A percentile compares a stretch with the other conserved stretches of the same genome.
phyloP scores from a whole-genome alignment of 2,329 filamentous ascomycete species.

The Lasiodiplodia hormozganensis region DNA sequence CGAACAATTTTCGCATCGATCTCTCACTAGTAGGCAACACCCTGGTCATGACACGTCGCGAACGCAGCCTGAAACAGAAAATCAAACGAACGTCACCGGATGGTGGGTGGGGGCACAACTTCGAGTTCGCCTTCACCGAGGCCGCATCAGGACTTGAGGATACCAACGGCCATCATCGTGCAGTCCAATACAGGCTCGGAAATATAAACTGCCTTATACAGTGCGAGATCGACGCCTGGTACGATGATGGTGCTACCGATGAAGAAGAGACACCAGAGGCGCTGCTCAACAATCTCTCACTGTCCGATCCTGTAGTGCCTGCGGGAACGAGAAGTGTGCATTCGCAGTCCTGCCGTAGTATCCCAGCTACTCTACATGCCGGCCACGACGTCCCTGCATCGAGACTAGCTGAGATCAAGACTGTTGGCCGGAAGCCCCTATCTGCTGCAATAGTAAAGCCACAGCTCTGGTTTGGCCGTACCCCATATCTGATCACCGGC shows the following conservation, averaged over 20 bases:
- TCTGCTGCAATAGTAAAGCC: background rate
- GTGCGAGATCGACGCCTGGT: constrained; percentile 41
- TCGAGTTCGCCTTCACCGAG: constrained; percentile 33
- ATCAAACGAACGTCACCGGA: constrained; percentile 26
- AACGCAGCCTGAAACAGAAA: constrained; percentile 32
- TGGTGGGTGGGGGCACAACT: constrained; percentile 41
- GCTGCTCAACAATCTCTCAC: background rate
- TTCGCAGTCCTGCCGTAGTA: background rate
- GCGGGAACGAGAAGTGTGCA: too few relatives aligned
- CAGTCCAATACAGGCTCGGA: constrained; percentile 39
- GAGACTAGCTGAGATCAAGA: background rate
- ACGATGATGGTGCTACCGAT: constrained; percentile 3
- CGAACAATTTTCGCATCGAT: constrained; percentile 41
- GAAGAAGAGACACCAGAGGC: background rate
- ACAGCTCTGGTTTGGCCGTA: constrained; percentile 6
- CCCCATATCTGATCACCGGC: background rate
- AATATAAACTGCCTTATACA: constrained; percentile 37
- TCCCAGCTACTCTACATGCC: background rate
- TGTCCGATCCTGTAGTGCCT: background rate
- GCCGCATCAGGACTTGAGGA: background rate
- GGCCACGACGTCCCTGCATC: background rate
- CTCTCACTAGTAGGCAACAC: constrained; percentile 43
- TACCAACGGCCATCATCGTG: constrained; percentile 32
- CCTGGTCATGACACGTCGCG: constrained; percentile 43
- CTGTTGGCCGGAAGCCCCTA: background rate